Base-by-base conservation (phyloP, 441 rosid genomes). In the Erodium moschatum region DNA sequence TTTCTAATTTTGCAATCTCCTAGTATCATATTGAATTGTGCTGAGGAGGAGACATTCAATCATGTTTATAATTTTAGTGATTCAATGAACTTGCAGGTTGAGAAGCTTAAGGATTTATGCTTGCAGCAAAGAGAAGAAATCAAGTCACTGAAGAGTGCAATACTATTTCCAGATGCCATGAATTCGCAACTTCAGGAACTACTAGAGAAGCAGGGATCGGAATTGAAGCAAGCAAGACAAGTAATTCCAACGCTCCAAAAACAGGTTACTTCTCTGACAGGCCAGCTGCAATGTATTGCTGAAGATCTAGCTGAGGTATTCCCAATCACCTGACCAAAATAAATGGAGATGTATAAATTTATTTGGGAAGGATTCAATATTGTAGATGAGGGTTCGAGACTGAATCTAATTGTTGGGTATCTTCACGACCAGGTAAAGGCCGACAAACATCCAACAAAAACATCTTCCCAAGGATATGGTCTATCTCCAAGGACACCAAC, bases 191-290 rank as follows among this genome's bases (percentile, higher is more conserved):
- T 84, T 76, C 87, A 87, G 58, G 86, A 71, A 4, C 61, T 82
- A 46, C 31, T 89, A 7, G 84, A 82, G 71, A 82, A 73, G 72
- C 96, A 84, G 73, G 89, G 89, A 33, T 83, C 84, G 1, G 92
- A 92, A 83, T 74, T 92, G 78, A 86, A 81, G 67, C 96, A 85
- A 80, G 92, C 97, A n/a, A 89, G 85, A 69, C 86, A 84, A 71
- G 79, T 87, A 33, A 87, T 93, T 18, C 98, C 97, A 52, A 79
- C 78, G 75, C 89, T 93, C 16, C 96, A 89, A 69, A 82, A 78
- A 65, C 98, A 93, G 85, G 96, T 91, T 73, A 81, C 89, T 70
- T 93, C 95, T 69, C 98, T 91, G 65, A 88, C 93, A 27, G 91
- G 86, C 54, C 97, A 89, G 78, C 89, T 93, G 65, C 95, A 89